A percentile compares a stretch with the other conserved stretches of the same genome.
Conservation (phyloP, 2,329 filamentous ascomycete genomes). For the Fonsecaea monophora region DNA sequence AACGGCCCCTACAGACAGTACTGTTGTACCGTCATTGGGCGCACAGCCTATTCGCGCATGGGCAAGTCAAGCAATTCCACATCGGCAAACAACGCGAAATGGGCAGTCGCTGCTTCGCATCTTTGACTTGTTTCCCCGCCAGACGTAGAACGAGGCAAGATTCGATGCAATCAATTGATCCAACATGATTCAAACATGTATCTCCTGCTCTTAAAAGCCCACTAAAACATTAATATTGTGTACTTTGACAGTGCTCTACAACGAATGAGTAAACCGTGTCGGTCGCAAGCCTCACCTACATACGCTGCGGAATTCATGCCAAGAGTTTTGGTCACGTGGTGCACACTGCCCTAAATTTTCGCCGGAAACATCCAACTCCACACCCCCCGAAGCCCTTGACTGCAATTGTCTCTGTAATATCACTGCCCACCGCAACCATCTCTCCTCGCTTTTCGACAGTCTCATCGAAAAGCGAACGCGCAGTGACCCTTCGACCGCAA, state of each 20-base stretch:
- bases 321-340: constrained; percentile 33
- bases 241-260: neutral
- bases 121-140: neutral
- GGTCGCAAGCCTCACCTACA: neutral
- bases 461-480: constrained; percentile 53
- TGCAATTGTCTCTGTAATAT: constrained; percentile 11
- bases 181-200: neutral
- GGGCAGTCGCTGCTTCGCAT: neutral
- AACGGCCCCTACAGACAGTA: neutral
- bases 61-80: neutral
- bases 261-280: neutral
- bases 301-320: constrained; percentile 14
- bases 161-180: neutral
- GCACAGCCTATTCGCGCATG: constrained; percentile 11
- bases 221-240: neutral
- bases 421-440: constrained; percentile 39
- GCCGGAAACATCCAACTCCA: neutral
- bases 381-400: neutral
- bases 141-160: neutral
- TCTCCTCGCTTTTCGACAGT: constrained; percentile 54
- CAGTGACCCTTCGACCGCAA: constrained; percentile 58
- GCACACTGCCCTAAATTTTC: constrained; percentile 19
- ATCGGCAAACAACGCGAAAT: neutral
- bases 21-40: neutral
- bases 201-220: neutral